Percentiles rank a stretch among this genome's conserved stretches.
Evolutionary conservation across 1,284 basidiomycete species (phyloP).

Genomic region (Neonothopanus nambi): DNA sequence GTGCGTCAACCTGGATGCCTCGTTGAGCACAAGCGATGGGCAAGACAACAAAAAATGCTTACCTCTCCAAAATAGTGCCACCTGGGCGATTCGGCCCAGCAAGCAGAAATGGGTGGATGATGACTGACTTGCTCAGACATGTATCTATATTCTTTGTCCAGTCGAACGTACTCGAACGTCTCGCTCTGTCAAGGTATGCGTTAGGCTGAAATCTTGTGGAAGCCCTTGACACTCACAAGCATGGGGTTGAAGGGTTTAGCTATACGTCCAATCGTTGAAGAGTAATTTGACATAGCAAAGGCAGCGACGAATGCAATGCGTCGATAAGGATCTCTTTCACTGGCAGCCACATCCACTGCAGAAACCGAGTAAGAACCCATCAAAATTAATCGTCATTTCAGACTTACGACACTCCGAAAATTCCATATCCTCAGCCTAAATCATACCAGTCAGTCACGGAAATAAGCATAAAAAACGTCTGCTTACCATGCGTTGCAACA

Average conservation of each 20-base stretch:
- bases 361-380: neutral
- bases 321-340: conserved; percentile 76
- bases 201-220: conserved; percentile 1
- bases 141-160: conserved; percentile 91
- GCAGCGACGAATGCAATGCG: conserved; percentile 94
- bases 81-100: conserved; percentile 86
- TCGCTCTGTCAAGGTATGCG: conserved; percentile 50
- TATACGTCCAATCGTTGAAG: conserved; percentile 91
- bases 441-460: neutral
- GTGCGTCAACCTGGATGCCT: conserved; percentile 74
- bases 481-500: conserved; percentile 83
- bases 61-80: conserved; percentile 96
- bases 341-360: conserved; percentile 81
- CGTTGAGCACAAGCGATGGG: neutral
- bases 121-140: conserved; percentile 95
- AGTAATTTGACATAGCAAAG: conserved; percentile 98
- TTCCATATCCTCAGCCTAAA: conserved; percentile 90
- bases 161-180: conserved; percentile 91
- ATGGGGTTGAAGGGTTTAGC: conserved; percentile 97
- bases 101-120: conserved; percentile 97
- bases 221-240: conserved; percentile 53
- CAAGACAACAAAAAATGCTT: neutral
- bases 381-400: neutral
- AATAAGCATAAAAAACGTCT: neutral
- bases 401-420: conserved; percentile 89